phyloP scores from a whole-genome alignment of 1,139 yeast genomes.

The Candida sanyaensis region DNA sequence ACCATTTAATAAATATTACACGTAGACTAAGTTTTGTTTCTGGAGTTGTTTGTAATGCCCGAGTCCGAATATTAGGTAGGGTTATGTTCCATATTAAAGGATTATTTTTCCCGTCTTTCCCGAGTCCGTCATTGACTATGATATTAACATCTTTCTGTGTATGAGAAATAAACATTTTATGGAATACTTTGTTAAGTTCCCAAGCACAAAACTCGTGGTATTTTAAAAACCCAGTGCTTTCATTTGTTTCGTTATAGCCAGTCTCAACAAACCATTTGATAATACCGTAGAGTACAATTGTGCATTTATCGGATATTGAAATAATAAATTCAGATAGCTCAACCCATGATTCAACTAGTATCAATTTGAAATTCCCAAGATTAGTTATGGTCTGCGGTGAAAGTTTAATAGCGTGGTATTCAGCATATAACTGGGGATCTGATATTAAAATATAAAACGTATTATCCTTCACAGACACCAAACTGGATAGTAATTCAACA shows the following conservation, averaged over 20 bases:
- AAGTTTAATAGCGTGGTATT: background rate
- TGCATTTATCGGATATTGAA: background rate
- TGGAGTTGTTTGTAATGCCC: background rate
- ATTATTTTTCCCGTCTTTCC: constrained; percentile 1
- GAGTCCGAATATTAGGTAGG: constrained; percentile 7
- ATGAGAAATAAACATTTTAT: constrained; percentile 8
- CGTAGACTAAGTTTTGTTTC: constrained; percentile 5
- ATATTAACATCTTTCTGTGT: background rate
- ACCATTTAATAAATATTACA: constrained; percentile 13
- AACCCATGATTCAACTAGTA: constrained; percentile 13
- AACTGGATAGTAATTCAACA: background rate
- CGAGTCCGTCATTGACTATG: constrained; percentile 10
- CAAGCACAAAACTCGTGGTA: constrained; percentile 8
- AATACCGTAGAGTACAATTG: constrained; percentile 12
- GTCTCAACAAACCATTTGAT: constrained; percentile 10
- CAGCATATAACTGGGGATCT: constrained; percentile 8
- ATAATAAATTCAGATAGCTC: constrained; percentile 11
- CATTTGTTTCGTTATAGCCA: constrained; percentile 3
- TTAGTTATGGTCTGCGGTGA: constrained; percentile 5
- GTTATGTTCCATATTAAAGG: constrained; percentile 9
- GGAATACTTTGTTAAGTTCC: constrained; percentile 12
- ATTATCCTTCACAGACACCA: too few species aligned
- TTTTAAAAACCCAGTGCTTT: constrained; percentile 1
- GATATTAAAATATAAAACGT: constrained; percentile 8
- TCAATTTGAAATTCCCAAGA: constrained; percentile 5